Conservation (phyloP, 2,329 filamentous ascomycete genomes). For the Paecilomyces dactylethromorphus region DNA sequence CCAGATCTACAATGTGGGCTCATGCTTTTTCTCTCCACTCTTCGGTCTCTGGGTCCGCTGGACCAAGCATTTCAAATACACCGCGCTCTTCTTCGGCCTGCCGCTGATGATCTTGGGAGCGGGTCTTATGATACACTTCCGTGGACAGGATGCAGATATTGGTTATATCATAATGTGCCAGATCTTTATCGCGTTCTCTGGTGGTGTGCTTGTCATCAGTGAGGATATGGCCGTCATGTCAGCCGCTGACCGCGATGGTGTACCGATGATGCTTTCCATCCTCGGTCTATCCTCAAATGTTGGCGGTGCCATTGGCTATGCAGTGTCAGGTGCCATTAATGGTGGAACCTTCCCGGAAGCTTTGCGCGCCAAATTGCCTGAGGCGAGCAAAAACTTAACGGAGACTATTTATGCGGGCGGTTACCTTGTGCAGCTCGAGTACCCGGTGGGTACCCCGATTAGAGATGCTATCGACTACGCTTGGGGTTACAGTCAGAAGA, state of each 20-base stretch:
- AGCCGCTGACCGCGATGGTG: slow-evolving; percentile 47
- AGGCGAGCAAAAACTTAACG: slow-evolving; percentile 12
- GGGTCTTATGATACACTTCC: slow-evolving; percentile 52
- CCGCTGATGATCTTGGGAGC: slow-evolving; percentile 47
- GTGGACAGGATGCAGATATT: slow-evolving; percentile 41
- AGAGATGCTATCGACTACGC: slow-evolving; percentile 31
- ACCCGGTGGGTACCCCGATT: slow-evolving; percentile 19
- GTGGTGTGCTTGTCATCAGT: slow-evolving; percentile 48
- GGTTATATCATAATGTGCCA: slow-evolving; percentile 50
- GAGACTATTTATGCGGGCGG: slow-evolving; percentile 19
- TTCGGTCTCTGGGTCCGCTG: slow-evolving; percentile 45
- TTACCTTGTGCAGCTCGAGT: slow-evolving; percentile 20
- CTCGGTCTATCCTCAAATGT: slow-evolving; percentile 28
- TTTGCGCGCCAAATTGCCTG: slow-evolving; percentile 42
- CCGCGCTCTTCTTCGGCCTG: slow-evolving; percentile 45
- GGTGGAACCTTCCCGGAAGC: slow-evolving; percentile 48
- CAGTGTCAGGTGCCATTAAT: slow-evolving; percentile 45
- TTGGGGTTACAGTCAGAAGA: slow-evolving; percentile 32
- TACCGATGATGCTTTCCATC: slow-evolving; percentile 40
- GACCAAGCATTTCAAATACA: slow-evolving; percentile 47
- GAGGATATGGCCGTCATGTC: slow-evolving; percentile 55
- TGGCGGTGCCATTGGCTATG: slow-evolving; percentile 27
- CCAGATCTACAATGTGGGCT: slow-evolving; percentile 50
- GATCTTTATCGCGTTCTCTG: slow-evolving; percentile 50
- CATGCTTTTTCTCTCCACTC: slow-evolving; percentile 44